phyloP scores from a whole-genome alignment of 2,329 filamentous ascomycete genomes.

The Ophiostoma novo-ulmi region DNA sequence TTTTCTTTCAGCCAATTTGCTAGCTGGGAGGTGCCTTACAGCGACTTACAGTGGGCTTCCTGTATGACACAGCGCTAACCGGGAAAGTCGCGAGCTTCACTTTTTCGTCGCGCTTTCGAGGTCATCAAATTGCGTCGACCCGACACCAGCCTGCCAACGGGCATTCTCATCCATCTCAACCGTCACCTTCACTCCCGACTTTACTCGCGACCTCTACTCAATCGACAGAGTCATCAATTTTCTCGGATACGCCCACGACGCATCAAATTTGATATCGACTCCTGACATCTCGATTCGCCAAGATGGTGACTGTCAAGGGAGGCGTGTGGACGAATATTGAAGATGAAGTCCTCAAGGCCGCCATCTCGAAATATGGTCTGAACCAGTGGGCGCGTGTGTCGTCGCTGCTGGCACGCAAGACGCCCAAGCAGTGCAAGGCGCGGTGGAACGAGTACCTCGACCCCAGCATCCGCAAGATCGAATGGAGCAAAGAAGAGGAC shows the following conservation, averaged over 20 bases:
- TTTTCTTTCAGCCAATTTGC: slow-evolving; percentile 4
- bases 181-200: background rate
- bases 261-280: background rate
- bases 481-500: slow-evolving; percentile 98
- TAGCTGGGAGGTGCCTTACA: background rate
- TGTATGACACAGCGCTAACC: slow-evolving; percentile 4
- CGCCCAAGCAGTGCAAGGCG: slow-evolving; percentile 97
- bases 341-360: slow-evolving; percentile 96
- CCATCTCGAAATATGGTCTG: slow-evolving; percentile 88
- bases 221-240: no score
- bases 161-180: background rate
- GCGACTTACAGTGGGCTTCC: slow-evolving; percentile 2
- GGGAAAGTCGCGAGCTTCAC: slow-evolving; percentile 21
- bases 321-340: slow-evolving; percentile 72
- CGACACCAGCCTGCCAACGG: slow-evolving; percentile 1
- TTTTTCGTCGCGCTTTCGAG: slow-evolving; percentile 16
- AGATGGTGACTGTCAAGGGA: slow-evolving; percentile 68
- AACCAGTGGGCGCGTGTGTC: slow-evolving; percentile 99
- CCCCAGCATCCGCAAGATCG: slow-evolving; percentile 94
- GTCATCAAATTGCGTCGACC: background rate
- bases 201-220: background rate
- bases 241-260: background rate
- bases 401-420: slow-evolving; percentile 93
- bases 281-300: slow-evolving; percentile 6
- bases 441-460: slow-evolving; percentile 98